Conservation (phyloP, 2,329 filamentous ascomycete species). For the Diplocarpon rosae region DNA sequence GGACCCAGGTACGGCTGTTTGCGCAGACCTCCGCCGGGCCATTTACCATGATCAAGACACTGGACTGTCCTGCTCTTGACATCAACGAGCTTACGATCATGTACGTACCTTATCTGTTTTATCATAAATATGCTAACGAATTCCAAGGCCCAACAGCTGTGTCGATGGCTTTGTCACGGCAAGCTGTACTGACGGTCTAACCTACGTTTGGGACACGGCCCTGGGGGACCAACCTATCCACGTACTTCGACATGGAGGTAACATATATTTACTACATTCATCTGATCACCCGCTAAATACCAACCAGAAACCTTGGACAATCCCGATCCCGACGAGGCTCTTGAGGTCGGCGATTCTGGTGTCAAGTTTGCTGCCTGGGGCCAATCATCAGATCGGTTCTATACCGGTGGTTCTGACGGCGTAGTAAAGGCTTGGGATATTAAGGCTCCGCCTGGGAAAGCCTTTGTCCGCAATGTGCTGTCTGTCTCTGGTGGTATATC, state of each 20-base stretch:
- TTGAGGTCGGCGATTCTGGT: conserved; percentile 46
- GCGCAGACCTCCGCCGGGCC: conserved; percentile 27
- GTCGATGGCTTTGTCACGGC: conserved; percentile 45
- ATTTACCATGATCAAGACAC: conserved; percentile 38
- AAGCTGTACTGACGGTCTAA: conserved; percentile 48
- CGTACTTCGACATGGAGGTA: conserved; percentile 40
- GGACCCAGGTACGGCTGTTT: conserved; percentile 49
- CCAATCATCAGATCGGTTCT: conserved; percentile 43
- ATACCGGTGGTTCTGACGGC: conserved; percentile 54
- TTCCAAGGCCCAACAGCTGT: conserved; percentile 38
- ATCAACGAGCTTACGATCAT: conserved; percentile 52
- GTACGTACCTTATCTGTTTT: conserved; percentile 21
- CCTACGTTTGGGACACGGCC: conserved; percentile 53
- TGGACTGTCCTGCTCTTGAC: conserved; percentile 49
- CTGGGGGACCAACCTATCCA: conserved; percentile 45
- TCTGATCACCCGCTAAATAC: conserved; percentile 7
- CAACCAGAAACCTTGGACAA: conserved; percentile 24
- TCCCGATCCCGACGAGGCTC: conserved; percentile 21
- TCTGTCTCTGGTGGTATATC: conserved; percentile 45
- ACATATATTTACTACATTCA: conserved; percentile 1
- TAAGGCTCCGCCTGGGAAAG: conserved; percentile 31
- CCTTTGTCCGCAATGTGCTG: conserved; percentile 42
- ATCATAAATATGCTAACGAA: conserved; percentile 17
- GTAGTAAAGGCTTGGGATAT: conserved; percentile 54
- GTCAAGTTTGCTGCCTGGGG: conserved; percentile 56